These are phyloP conservation scores for Tothia fuscella DNA, from an alignment of 2,329 filamentous ascomycete species.

Conservation along the genomic window DNA sequence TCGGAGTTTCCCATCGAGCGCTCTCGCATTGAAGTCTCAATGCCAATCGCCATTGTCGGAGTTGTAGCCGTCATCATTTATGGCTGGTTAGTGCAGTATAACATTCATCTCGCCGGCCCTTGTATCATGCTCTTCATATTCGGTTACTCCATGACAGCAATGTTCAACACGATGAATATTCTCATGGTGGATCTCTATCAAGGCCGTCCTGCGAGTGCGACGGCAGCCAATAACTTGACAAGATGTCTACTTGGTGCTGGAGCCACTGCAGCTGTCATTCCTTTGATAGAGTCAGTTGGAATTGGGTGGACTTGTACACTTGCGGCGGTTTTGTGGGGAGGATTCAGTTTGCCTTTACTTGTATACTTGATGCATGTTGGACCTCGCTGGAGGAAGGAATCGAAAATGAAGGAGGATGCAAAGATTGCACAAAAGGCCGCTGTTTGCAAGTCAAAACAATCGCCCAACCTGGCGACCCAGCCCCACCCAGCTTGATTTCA, in stretches of 20 bases:
- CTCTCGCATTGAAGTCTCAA: slow-evolving; percentile 29
- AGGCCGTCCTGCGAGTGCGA: slow-evolving; percentile 47
- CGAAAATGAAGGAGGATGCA: neutral
- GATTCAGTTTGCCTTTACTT: slow-evolving; percentile 2
- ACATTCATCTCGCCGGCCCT: slow-evolving; percentile 28
- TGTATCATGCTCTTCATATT: slow-evolving; percentile 41
- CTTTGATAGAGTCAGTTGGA: slow-evolving; percentile 46
- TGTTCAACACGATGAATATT: slow-evolving; percentile 38
- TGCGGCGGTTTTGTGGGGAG: neutral
- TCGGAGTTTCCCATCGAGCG: slow-evolving; percentile 39
- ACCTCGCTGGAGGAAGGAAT: neutral
- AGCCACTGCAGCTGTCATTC: slow-evolving; percentile 46
- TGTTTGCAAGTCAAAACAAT: too few species aligned
- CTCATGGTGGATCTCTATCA: slow-evolving; percentile 37
- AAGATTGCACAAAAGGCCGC: too few species aligned
- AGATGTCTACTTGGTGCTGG: slow-evolving; percentile 50
- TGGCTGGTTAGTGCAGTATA: slow-evolving; percentile 30
- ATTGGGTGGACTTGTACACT: slow-evolving; percentile 37
- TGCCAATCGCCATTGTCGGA: slow-evolving; percentile 25
- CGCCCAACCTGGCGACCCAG: too few species aligned
- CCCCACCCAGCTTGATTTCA: too few species aligned
- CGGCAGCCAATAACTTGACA: slow-evolving; percentile 52
- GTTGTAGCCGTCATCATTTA: slow-evolving; percentile 26
- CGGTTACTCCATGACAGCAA: slow-evolving; percentile 43
- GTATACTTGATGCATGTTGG: neutral